These are phyloP conservation scores for Cladosporium sphaerospermum DNA, from an alignment of 2,329 filamentous ascomycete genomes.

Conservation along the genomic window DNA sequence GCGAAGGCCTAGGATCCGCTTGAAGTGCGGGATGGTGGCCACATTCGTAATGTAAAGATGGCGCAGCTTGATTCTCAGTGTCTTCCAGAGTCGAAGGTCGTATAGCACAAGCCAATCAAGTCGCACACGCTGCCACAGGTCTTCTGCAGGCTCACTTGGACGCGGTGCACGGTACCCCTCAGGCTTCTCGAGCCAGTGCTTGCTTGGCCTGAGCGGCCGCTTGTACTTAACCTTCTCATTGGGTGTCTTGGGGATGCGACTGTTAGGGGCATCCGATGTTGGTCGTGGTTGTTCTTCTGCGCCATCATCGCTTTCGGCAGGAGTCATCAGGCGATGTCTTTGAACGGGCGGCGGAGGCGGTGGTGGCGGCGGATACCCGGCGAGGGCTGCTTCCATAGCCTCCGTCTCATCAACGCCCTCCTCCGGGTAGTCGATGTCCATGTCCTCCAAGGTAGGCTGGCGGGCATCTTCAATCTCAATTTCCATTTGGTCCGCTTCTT, in stretches of 20 bases:
- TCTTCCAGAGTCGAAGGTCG: constrained; percentile 95
- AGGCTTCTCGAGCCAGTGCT: constrained; percentile 83
- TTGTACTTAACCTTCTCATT: constrained; percentile 37
- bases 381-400: constrained; percentile 69
- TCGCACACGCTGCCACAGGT: constrained; percentile 81
- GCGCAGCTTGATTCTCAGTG: constrained; percentile 79
- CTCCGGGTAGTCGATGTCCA: constrained; percentile 41
- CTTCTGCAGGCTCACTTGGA: constrained; percentile 63
- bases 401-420: constrained; percentile 62
- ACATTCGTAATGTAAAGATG: constrained; percentile 95
- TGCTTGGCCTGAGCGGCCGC: constrained; percentile 58
- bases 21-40: constrained; percentile 92
- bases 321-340: constrained; percentile 23
- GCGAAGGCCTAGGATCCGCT: constrained; percentile 83
- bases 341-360: constrained; percentile 42
- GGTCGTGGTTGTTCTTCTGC: constrained; percentile 48
- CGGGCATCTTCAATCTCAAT: constrained; percentile 29
- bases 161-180: constrained; percentile 48
- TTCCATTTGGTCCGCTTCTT: constrained; percentile 41
- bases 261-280: constrained; percentile 21
- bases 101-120: constrained; percentile 93
- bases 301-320: constrained; percentile 30
- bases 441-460: constrained; percentile 35
- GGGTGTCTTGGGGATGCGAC: constrained; percentile 77
- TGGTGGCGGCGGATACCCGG: constrained; percentile 65